These are phyloP conservation scores for Papiliotrema flavescens DNA, from an alignment of 1,284 basidiomycete genomes.

Conservation along the genomic window DNA sequence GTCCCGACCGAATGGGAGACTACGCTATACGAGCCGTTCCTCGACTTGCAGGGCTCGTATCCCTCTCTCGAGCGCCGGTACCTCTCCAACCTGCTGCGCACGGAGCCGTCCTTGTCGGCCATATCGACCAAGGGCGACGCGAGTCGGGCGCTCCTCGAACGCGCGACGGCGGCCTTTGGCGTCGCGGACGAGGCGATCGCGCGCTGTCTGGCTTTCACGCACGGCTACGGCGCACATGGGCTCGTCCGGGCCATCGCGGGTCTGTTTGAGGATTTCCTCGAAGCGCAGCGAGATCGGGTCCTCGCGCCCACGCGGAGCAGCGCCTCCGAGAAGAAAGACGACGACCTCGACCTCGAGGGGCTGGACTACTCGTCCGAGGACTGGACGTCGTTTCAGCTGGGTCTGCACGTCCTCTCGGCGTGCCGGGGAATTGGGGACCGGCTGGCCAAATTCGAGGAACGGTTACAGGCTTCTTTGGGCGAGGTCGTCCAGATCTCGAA, in stretches of 20 bases:
- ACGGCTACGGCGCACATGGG: constrained; percentile 74
- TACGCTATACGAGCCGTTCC: constrained; percentile 83
- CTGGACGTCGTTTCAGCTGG: constrained; percentile 77
- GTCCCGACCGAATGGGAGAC: constrained; percentile 64
- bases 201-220: constrained; percentile 73
- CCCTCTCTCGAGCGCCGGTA: constrained; percentile 66
- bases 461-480: constrained; percentile 58
- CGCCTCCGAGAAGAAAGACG: constrained; percentile 6
- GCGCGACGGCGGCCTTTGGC: constrained; percentile 65
- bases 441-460: constrained; percentile 63
- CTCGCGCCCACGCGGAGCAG: neutral
- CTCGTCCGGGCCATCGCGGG: constrained; percentile 69
- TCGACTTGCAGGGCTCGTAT: constrained; percentile 82
- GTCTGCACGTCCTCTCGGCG: constrained; percentile 74
- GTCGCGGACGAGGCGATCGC: constrained; percentile 73
- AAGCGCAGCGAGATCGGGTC: constrained; percentile 7
- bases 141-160: constrained; percentile 62
- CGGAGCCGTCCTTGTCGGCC: constrained; percentile 50
- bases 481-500: constrained; percentile 61
- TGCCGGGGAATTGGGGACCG: constrained; percentile 68
- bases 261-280: constrained; percentile 56
- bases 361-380: constrained; percentile 78
- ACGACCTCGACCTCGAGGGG: constrained; percentile 41
- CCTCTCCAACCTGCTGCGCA: constrained; percentile 58
- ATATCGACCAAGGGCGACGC: constrained; percentile 15